These are phyloP conservation scores for Pythium sukuiense DNA, from an alignment of 352 stramenopile genomes.

Conservation along the genomic window DNA sequence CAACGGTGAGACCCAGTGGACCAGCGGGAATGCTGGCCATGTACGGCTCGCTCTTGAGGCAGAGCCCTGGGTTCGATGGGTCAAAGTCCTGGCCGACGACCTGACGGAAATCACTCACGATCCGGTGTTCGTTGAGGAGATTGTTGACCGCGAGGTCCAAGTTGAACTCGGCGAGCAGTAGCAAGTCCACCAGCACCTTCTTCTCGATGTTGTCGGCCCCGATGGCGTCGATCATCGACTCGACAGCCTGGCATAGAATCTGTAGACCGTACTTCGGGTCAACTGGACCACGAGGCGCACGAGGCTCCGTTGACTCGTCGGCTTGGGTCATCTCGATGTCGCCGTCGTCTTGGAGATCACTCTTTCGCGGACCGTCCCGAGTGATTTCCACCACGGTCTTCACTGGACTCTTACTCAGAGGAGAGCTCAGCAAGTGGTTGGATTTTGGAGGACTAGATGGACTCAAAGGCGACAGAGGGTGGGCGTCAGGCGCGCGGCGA, in stretches of 20 bases:
- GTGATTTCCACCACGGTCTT: conserved; percentile 21
- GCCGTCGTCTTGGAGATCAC: conserved; percentile 41
- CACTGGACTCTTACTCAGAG: conserved; percentile 21
- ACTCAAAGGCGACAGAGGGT: conserved; percentile 23
- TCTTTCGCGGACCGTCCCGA: conserved; percentile 12
- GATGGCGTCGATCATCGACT: conserved; percentile 82
- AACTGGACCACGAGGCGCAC: conserved; percentile 28
- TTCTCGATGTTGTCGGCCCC: conserved; percentile 56
- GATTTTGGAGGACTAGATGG: conserved; percentile 23
- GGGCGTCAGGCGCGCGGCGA: conserved; percentile 57
- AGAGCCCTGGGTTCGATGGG: conserved; percentile 43
- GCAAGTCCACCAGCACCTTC: conserved; percentile 72
- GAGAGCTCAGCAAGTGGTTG: not conserved
- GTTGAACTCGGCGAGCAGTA: conserved; percentile 77
- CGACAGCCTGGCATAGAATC: conserved; percentile 66
- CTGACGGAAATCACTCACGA: conserved; percentile 77
- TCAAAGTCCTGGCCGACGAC: conserved; percentile 77
- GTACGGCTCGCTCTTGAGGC: conserved; percentile 61
- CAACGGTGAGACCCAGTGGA: conserved; percentile 82
- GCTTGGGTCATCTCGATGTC: conserved; percentile 63
- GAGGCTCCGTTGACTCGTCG: conserved; percentile 23
- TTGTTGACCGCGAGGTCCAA: conserved; percentile 82
- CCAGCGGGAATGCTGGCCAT: conserved; percentile 73
- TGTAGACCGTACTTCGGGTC: conserved; percentile 82
- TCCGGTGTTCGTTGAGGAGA: conserved; percentile 73